Evolutionary conservation across 2,329 filamentous ascomycete genomes (phyloP).

Genomic region (Beauveria scarabaeidicola): DNA sequence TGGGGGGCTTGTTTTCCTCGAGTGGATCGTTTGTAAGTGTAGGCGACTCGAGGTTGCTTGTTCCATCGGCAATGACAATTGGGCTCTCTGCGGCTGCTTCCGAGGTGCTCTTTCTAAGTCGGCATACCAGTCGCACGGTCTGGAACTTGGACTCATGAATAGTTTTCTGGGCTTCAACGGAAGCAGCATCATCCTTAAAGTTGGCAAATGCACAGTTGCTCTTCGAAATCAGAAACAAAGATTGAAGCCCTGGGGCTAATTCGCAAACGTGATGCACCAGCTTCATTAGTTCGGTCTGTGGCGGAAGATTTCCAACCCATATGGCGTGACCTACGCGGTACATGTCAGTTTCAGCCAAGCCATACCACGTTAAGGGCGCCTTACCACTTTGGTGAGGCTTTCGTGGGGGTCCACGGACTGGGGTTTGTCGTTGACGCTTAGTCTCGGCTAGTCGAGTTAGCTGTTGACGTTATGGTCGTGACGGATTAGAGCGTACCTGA

Average conservation of each 20-base stretch:
- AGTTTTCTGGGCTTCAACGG: conserved; percentile 66
- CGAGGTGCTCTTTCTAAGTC: conserved; percentile 49
- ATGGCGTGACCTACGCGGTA: conserved; percentile 63
- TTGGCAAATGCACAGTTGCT: conserved; percentile 98
- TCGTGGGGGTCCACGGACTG: conserved; percentile 39
- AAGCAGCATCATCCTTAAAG: conserved; percentile 73
- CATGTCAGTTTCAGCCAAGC: conserved; percentile 8
- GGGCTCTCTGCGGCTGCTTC: neutral
- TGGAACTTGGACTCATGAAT: conserved; percentile 90
- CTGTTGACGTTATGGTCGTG: too few species aligned
- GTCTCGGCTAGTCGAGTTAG: neutral
- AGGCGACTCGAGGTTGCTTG: conserved; percentile 4
- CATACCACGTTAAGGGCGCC: conserved; percentile 16
- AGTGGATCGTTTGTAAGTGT: neutral
- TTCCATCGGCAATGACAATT: conserved; percentile 1
- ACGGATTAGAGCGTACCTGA: neutral
- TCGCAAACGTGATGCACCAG: conserved; percentile 88
- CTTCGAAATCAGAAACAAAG: conserved; percentile 88
- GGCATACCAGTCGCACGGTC: conserved; percentile 75
- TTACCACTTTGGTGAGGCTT: conserved; percentile 55
- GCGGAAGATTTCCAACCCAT: conserved; percentile 92
- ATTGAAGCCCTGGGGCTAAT: conserved; percentile 71
- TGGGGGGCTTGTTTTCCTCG: neutral
- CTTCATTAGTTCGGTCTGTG: conserved; percentile 69
- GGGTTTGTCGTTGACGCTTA: neutral